A percentile compares a stretch with the other conserved stretches of the same genome.
These are phyloP conservation scores for Aspergillus piperis DNA, from an alignment of 2,329 filamentous ascomycete genomes.

Conservation along the genomic window DNA sequence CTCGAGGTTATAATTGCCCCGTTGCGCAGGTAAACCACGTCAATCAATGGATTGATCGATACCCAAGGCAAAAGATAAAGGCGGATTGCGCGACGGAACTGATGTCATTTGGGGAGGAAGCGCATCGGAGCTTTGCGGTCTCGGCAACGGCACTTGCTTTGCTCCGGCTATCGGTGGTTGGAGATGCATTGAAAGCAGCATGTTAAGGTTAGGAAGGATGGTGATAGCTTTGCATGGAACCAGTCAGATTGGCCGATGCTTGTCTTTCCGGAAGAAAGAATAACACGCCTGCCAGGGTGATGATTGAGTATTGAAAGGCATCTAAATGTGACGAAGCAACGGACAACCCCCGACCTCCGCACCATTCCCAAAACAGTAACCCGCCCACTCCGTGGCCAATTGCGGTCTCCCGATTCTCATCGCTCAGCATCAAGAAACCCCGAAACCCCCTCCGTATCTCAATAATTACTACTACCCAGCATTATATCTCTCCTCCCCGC, in stretches of 20 bases:
- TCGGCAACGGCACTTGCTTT: constrained; percentile 5
- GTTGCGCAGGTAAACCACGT: background rate
- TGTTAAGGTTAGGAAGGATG: background rate
- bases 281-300: no score
- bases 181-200: background rate
- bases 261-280: background rate
- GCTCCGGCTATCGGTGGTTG: constrained; percentile 2
- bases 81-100: background rate
- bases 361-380: constrained; percentile 15
- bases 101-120: constrained; percentile 17
- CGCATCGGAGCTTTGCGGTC: constrained; percentile 8
- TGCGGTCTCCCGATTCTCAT: constrained; percentile 3
- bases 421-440: background rate
- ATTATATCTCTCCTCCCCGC: background rate
- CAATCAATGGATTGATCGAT: background rate
- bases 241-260: background rate
- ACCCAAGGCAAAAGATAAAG: constrained; percentile 3
- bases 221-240: background rate
- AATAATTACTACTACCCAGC: background rate
- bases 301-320: no score
- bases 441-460: background rate
- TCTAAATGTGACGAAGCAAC: background rate
- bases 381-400: constrained; percentile 6
- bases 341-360: background rate
- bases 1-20: background rate